A percentile compares a stretch with the other conserved stretches of the same genome.
phyloP scores from a whole-genome alignment of 179 eudicot species.

The Spinacia oleracea region DNA sequence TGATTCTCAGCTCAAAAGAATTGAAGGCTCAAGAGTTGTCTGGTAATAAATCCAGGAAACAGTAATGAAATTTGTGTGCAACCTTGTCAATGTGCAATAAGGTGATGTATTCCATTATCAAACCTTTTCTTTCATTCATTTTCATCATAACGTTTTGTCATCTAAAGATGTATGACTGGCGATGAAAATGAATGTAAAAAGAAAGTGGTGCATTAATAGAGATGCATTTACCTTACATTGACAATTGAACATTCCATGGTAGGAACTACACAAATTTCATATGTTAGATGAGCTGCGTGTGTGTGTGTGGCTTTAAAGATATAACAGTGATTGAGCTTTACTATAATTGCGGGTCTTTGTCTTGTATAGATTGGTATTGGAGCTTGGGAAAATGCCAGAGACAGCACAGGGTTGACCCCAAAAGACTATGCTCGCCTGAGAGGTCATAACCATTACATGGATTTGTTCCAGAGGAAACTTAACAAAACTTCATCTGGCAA shows the following conservation, averaged over 20 bases:
- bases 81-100: background rate
- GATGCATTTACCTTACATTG: background rate
- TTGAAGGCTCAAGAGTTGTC: background rate
- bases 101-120: background rate
- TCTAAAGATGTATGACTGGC: background rate
- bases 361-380: conserved; percentile 68
- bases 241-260: background rate
- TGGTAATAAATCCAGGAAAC: background rate
- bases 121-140: background rate
- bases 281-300: background rate
- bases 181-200: background rate
- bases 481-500: conserved; percentile 39
- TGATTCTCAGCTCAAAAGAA: background rate
- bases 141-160: background rate
- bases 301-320: background rate
- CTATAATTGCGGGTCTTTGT: background rate
- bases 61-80: background rate
- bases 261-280: background rate
- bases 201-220: background rate
- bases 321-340: background rate
- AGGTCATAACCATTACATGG: conserved; percentile 61
- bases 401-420: conserved; percentile 77
- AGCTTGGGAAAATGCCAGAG: conserved; percentile 75
- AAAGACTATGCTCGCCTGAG: conserved; percentile 71
- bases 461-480: conserved; percentile 53